Base-by-base conservation (phyloP, 345 rosid species). In the Mangifera indica region DNA sequence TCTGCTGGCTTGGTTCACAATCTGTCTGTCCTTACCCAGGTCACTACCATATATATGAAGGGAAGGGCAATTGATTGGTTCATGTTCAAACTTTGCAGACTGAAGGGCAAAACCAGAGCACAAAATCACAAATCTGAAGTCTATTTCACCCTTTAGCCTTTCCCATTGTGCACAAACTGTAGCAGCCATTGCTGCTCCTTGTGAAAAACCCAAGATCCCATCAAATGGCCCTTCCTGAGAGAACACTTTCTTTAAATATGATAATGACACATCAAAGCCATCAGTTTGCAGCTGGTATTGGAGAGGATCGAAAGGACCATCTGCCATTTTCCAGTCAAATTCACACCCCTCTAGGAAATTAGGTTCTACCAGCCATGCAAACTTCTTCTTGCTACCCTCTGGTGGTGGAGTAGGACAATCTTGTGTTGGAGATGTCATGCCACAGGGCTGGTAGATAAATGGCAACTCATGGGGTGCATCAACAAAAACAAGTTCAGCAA, bases 181-280 rank as follows among this genome's bases (percentile, higher is more conserved):
- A 74, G 94, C 94, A 70, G 95, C 88, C 96, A 89, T 88, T 29
- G 97, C 98, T 1, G 98, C 99, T 74, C 99, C 98, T 69, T 88
- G 98, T 48, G 97, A 93, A 75, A 96, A 93, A 70, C 99, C 97
- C 18, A 96, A 80, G 60, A 91, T 84, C 70, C 97, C 99, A 70
- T 96, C 99, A 74, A 93, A 93, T 42, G 97, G 97, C n/a, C 99
- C 99, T 73, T 81, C 77, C 77, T 62, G 73, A 10, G 81, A 79
- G 84, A 83, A 85, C 11, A 74, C 62, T 0, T 32, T 79, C 79
- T 81, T 86, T 77, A 95, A 75, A 79, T 79, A 85, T 45, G 83
- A 69, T 37, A 88, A 37, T 10, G 97, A 96, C 69, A 51, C 64
- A 32, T 86, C 90, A 62, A 85, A 82, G 17, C 98, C 99, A 66